Evolutionary conservation across 2,329 filamentous ascomycete species (phyloP), one percentile per base, ranked within the genome.

Genomic region (Magnaporthales sp.): DNA sequence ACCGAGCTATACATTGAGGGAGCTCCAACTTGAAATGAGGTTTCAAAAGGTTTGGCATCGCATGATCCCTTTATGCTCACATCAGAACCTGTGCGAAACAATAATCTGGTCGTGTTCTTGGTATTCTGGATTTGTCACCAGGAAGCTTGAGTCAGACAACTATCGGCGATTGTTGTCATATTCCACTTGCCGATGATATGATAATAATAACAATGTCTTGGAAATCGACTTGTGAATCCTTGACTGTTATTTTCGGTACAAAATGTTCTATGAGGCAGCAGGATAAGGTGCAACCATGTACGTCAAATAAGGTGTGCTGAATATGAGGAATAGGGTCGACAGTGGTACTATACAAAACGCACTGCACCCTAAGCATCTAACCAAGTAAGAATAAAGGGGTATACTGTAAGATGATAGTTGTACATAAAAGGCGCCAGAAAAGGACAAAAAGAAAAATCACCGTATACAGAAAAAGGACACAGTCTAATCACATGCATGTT

Each of bases 361-460:
- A 60, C 24, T 27, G 27, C 22, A 27, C 24, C 26, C 22, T 9
- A 29, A 60, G 27, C 19, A 60, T 30, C 26, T 60, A 60, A 27
- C 56, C 56, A 27, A 60, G 56, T 60, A 60, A 60, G 56, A 60
- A 60, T 60, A 60, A 60, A 60, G 56, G 56, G 56, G 56, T 60
- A 60, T 60, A 60, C 22, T 60, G 56, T 60, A 60, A 60, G 24
- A 60, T 60, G 24, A 26, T 19, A 60, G 27, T 60, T 60, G 56
- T 60, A 60, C 56, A 60, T 13, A 60, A 27, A 60, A 60, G 29
- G 11, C 56, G 29, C 24, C 56, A 26, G 19, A 1, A 29, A 60
- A 13, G 13, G 56, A 26, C 24, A 24, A 60, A 26, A 24, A 60
- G 27, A 60, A 26, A 60, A 5, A n/a, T n/a, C n/a, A n/a, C 11